Conservation (phyloP, 345 rosid species). For the Populus simonii region DNA sequence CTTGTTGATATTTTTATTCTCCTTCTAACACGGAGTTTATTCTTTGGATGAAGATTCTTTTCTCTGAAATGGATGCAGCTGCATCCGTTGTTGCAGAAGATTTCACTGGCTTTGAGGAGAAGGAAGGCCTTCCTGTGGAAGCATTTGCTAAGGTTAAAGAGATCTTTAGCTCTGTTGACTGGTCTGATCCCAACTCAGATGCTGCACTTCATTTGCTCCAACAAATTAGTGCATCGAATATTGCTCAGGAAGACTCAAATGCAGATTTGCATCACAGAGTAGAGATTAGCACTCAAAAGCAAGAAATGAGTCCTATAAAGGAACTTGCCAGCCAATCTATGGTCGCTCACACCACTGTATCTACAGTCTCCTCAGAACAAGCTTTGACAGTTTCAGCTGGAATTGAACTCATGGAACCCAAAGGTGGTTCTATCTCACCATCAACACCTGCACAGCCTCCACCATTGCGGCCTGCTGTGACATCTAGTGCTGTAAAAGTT, state of each 20-base stretch:
- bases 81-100: conserved; percentile 59
- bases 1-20: background rate
- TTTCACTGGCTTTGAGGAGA: conserved; percentile 66
- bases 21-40: conserved; percentile 25
- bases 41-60: conserved; percentile 69
- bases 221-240: conserved; percentile 57
- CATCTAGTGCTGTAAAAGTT: background rate
- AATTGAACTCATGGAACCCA: conserved; percentile 22
- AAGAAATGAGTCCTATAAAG: conserved; percentile 38
- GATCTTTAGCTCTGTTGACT: conserved; percentile 76
- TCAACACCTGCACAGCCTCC: conserved; percentile 33
- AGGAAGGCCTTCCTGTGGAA: conserved; percentile 84
- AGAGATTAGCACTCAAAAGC: conserved; percentile 38
- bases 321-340: conserved; percentile 19
- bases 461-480: conserved; percentile 23
- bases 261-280: conserved; percentile 20
- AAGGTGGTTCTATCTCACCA: conserved; percentile 28
- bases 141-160: conserved; percentile 93
- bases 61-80: conserved; percentile 89
- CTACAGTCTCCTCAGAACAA: conserved; percentile 19
- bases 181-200: conserved; percentile 68
- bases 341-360: conserved; percentile 9
- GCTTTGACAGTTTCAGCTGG: conserved; percentile 5
- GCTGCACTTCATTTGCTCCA: conserved; percentile 74
- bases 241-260: conserved; percentile 45